Evolutionary conservation across 2,329 filamentous ascomycete genomes (phyloP).

Genomic region (Trichoderma sp.): DNA sequence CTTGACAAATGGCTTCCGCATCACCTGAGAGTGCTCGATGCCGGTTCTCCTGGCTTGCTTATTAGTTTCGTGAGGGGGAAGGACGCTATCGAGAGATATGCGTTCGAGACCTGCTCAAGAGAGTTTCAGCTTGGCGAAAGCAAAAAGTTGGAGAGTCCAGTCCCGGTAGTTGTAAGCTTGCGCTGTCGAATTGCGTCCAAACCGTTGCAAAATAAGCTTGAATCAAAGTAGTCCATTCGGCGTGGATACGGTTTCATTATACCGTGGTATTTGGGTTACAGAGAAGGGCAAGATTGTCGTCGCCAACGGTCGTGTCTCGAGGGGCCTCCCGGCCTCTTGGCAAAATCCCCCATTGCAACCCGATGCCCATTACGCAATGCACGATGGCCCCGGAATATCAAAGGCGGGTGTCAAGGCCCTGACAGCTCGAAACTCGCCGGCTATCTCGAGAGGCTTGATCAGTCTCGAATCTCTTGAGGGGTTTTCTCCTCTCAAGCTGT

Average conservation of each 20-base stretch:
- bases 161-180: background rate
- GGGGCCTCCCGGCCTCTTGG: background rate
- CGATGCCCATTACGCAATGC: background rate
- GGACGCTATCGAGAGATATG: background rate
- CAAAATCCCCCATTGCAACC: background rate
- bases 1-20: background rate
- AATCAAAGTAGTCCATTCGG: background rate
- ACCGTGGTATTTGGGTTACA: background rate
- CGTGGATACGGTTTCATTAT: background rate
- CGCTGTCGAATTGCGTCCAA: background rate
- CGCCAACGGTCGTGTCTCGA: background rate
- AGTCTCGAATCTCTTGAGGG: background rate
- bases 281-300: background rate
- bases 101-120: background rate
- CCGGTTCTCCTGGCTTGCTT: background rate
- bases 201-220: constrained; percentile 4
- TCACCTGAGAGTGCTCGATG: background rate
- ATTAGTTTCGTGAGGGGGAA: background rate
- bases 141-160: background rate
- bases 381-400: background rate
- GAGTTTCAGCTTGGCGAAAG: background rate
- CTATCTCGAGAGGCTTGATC: background rate
- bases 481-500: constrained; percentile 3
- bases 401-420: background rate
- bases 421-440: background rate